A percentile compares a stretch with the other conserved stretches of the same genome.
Conservation (phyloP, 805 yeast genomes). For the Myxozyma kluyveri region DNA sequence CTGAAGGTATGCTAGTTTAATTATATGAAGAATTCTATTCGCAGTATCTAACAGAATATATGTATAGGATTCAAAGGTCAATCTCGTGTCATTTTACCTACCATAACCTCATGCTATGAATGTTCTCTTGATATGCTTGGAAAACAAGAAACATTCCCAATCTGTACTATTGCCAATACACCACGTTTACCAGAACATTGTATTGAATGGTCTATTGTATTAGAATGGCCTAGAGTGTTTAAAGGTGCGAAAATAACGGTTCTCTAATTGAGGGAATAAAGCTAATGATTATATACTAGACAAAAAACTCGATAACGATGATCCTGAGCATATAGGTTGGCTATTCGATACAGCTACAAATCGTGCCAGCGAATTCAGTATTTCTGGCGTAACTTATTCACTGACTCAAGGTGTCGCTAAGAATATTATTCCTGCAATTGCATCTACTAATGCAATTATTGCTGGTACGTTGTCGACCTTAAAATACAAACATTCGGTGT, state of each 20-base stretch:
- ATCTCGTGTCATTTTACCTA: conserved; percentile 80
- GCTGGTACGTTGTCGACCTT: conserved; percentile 56
- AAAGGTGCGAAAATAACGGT: conserved; percentile 32
- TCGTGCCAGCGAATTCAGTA: conserved; percentile 65
- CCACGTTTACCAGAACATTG: conserved; percentile 96
- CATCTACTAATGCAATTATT: conserved; percentile 87
- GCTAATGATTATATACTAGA: conserved; percentile 25
- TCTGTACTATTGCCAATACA: conserved; percentile 90
- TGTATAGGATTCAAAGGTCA: conserved; percentile 72
- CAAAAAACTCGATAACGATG: conserved; percentile 62
- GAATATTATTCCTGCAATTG: conserved; percentile 89
- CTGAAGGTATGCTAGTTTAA: conserved; percentile 56
- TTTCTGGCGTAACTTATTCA: conserved; percentile 65
- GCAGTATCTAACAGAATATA: too few relatives aligned
- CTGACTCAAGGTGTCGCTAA: conserved; percentile 85
- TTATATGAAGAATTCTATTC: background rate
- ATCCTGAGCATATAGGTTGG: conserved; percentile 62
- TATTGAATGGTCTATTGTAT: conserved; percentile 80
- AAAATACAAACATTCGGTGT: background rate
- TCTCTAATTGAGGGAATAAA: background rate
- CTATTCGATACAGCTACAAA: conserved; percentile 52
- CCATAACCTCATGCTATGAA: conserved; percentile 85
- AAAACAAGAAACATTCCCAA: conserved; percentile 65
- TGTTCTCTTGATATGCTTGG: conserved; percentile 76
- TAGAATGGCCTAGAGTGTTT: conserved; percentile 64